These are phyloP conservation scores for Setaria viridis DNA, from an alignment of 202 grass and related monocot species.

Conservation along the genomic window DNA sequence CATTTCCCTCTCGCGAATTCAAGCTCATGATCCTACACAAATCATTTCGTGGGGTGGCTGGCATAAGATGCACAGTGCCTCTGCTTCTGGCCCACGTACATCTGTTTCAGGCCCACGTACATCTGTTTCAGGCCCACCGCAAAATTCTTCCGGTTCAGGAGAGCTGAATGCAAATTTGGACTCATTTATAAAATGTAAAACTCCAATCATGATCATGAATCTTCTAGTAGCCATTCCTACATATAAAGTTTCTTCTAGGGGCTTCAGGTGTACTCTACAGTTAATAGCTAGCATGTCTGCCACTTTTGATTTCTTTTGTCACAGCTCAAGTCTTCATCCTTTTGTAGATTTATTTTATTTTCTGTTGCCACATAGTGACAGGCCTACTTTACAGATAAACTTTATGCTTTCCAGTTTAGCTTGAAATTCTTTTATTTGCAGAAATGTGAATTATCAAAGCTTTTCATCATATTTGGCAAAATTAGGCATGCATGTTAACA, in stretches of 20 bases:
- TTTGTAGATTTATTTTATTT: neutral
- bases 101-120: conserved; percentile 10
- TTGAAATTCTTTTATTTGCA: neutral
- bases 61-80: neutral
- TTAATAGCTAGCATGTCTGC: neutral
- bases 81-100: conserved; percentile 18
- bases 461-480: neutral
- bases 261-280: neutral
- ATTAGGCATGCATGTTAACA: neutral
- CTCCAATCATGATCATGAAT: neutral
- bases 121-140: neutral
- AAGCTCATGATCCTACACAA: conserved; percentile 42
- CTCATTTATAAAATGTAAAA: neutral
- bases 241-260: neutral
- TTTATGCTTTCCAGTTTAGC: neutral
- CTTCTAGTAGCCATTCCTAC: neutral
- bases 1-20: conserved; percentile 42
- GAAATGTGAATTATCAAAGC: neutral
- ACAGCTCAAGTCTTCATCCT: neutral
- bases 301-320: neutral
- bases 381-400: no score
- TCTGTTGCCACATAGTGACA: neutral
- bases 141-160: neutral
- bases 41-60: conserved; percentile 30
- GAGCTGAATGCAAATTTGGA: neutral